Base-by-base conservation (phyloP, 176 grass and related monocot species). In the Hordeum marinum region DNA sequence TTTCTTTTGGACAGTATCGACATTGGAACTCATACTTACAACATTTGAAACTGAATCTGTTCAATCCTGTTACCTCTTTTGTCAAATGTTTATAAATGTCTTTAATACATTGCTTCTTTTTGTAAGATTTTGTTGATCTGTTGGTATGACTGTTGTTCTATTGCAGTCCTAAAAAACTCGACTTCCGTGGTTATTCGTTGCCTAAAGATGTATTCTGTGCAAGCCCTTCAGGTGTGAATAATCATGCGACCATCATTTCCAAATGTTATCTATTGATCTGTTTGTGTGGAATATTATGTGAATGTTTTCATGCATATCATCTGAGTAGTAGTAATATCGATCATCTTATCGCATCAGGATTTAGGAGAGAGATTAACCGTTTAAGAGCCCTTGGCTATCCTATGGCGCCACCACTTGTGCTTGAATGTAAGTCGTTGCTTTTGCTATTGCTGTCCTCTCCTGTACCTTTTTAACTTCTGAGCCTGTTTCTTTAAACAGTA, bases 331-430 rank as follows among this genome's bases (percentile, higher is more conserved):
- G n/a, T n/a, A n/a, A 17, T 69, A 69, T 31, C 35, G 17, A 31
- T 77, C 74, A 42, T 34, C 11, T 42, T 42, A 32, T 77, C 84
- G 75, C 50, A 46, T 70, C 36, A n/a, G n/a, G n/a, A n/a, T n/a
- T n/a, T n/a, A n/a, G n/a, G n/a, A n/a, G n/a, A n/a, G n/a, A n/a
- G n/a, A n/a, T n/a, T n/a, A n/a, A n/a, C n/a, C n/a, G n/a, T n/a
- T n/a, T n/a, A n/a, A n/a, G n/a, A n/a, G n/a, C n/a, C n/a, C n/a
- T n/a, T n/a, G n/a, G n/a, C n/a, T n/a, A n/a, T n/a, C n/a, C n/a
- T n/a, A n/a, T n/a, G 24, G 75, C 84, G 42, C 84, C 84, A 46
- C 84, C 83, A 9, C 84, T 85, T 71, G 50, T 79, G 35, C 75
- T 85, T 1, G 75, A 78, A 70, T 3, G 63, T 85, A 78, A 58